Evolutionary conservation across 345 rosid genomes (phyloP).

Genomic region (Lagerstroemia speciosa): DNA sequence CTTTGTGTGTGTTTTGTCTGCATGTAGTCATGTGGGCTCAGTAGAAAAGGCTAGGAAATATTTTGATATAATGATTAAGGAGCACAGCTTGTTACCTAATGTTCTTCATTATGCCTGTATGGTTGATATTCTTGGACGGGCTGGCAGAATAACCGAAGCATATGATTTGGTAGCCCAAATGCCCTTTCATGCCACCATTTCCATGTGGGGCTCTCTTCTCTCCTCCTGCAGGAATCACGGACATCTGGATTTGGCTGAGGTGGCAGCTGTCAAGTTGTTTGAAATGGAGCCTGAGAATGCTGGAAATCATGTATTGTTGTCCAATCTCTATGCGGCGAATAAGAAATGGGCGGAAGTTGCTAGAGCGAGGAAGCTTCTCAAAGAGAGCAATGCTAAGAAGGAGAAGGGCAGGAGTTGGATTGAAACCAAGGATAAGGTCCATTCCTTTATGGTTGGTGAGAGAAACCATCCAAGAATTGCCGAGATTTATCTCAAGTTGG

Average conservation of each 20-base stretch:
- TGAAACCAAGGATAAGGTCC: constrained; percentile 55
- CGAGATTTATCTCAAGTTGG: constrained; percentile 42
- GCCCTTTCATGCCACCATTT: constrained; percentile 58
- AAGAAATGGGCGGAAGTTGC: constrained; percentile 59
- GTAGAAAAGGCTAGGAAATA: constrained; percentile 50
- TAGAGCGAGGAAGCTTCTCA: constrained; percentile 43
- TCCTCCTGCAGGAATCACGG: constrained; percentile 59
- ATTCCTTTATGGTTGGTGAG: constrained; percentile 55
- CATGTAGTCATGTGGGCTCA: constrained; percentile 66
- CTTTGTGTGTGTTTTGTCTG: constrained; percentile 55
- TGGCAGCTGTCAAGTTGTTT: constrained; percentile 59
- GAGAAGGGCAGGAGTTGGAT: constrained; percentile 81
- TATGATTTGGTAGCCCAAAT: constrained; percentile 40
- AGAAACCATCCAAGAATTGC: constrained; percentile 43
- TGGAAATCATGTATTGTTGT: constrained; percentile 62
- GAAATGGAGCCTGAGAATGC: constrained; percentile 67
- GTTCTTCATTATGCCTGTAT: constrained; percentile 74
- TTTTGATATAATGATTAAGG: constrained; percentile 48
- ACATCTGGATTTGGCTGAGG: constrained; percentile 54
- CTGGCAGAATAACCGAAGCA: constrained; percentile 56
- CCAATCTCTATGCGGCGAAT: constrained; percentile 54
- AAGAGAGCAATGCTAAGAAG: constrained; percentile 44
- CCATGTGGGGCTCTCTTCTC: constrained; percentile 83
- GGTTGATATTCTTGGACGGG: constrained; percentile 75
- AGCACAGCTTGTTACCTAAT: constrained; percentile 39